phyloP scores from a whole-genome alignment of 352 stramenopile species.

The Thraustotheca clavata region DNA sequence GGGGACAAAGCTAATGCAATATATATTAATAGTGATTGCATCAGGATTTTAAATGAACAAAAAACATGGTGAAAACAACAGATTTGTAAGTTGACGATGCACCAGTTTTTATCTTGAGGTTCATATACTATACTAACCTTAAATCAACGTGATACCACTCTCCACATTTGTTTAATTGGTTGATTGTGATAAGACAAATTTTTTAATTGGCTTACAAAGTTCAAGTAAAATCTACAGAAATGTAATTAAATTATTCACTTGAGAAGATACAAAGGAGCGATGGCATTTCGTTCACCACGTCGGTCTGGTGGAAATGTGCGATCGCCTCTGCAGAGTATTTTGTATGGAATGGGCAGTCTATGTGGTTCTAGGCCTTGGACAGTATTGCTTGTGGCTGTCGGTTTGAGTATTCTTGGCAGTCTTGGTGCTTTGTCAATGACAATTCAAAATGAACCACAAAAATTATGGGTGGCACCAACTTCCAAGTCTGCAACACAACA shows the following conservation, averaged over 20 bases:
- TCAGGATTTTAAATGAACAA: too few species aligned
- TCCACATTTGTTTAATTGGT: too few species aligned
- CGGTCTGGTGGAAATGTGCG: neutral
- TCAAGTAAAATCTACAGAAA: slow-evolving; percentile 17
- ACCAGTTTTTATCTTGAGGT: too few species aligned
- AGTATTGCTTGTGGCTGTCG: slow-evolving; percentile 36
- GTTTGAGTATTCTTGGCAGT: slow-evolving; percentile 44
- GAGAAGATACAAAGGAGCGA: slow-evolving; percentile 2
- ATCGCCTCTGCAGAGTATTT: slow-evolving; percentile 29
- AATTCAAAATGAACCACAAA: slow-evolving; percentile 70
- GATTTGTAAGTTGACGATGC: too few species aligned
- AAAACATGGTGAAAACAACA: too few species aligned
- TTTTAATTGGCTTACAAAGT: neutral
- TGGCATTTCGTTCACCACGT: neutral
- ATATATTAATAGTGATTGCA: too few species aligned
- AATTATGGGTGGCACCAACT: slow-evolving; percentile 65
- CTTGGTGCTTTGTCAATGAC: slow-evolving; percentile 48
- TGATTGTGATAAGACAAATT: too few species aligned
- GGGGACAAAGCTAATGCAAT: too few species aligned
- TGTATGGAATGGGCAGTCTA: slow-evolving; percentile 48
- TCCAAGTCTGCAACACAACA: slow-evolving; percentile 58
- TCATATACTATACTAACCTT: too few species aligned
- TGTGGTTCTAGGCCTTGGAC: slow-evolving; percentile 39
- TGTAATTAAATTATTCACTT: neutral
- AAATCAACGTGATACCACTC: too few species aligned